phyloP scores from a whole-genome alignment of 202 grass and related monocot species.

The Saccharum hybrid region DNA sequence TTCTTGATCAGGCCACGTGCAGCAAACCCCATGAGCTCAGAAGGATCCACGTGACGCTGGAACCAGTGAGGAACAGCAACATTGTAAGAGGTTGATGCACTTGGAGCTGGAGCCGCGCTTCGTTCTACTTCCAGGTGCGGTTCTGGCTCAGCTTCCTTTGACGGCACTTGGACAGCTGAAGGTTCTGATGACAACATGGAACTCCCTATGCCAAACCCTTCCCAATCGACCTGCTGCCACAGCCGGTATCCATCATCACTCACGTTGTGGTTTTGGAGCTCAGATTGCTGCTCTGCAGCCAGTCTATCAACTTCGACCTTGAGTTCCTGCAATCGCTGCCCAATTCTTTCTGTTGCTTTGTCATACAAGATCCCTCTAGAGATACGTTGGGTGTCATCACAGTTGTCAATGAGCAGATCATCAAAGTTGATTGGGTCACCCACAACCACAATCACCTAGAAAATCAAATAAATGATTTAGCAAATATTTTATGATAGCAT shows the following conservation, averaged over 20 bases:
- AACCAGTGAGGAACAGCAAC: constrained; percentile 57
- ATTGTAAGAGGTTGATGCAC: constrained; percentile 1
- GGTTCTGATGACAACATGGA: constrained; percentile 64
- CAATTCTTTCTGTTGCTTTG: constrained; percentile 74
- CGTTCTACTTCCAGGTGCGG: constrained; percentile 1
- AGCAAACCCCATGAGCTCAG: constrained; percentile 82
- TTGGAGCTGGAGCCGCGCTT: not conserved
- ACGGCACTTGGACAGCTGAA: not conserved
- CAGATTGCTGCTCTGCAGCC: constrained; percentile 55
- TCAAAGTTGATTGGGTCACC: constrained; percentile 89
- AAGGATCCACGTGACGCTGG: constrained; percentile 52
- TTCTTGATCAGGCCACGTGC: constrained; percentile 76
- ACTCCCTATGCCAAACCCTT: constrained; percentile 77
- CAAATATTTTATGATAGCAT: not conserved
- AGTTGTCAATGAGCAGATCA: constrained; percentile 63
- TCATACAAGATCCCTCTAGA: constrained; percentile 74
- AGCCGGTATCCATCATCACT: constrained; percentile 42
- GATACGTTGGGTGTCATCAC: constrained; percentile 45
- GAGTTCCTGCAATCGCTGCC: constrained; percentile 67
- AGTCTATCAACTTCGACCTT: constrained; percentile 68
- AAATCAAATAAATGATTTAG: constrained; percentile 10
- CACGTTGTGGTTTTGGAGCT: constrained; percentile 36
- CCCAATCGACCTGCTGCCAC: constrained; percentile 93
- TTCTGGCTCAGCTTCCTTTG: constrained; percentile 34
- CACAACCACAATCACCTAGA: constrained; percentile 87